Evolutionary conservation across 140 eudicot species (phyloP).

Genomic region (Erigeron philadelphicus): DNA sequence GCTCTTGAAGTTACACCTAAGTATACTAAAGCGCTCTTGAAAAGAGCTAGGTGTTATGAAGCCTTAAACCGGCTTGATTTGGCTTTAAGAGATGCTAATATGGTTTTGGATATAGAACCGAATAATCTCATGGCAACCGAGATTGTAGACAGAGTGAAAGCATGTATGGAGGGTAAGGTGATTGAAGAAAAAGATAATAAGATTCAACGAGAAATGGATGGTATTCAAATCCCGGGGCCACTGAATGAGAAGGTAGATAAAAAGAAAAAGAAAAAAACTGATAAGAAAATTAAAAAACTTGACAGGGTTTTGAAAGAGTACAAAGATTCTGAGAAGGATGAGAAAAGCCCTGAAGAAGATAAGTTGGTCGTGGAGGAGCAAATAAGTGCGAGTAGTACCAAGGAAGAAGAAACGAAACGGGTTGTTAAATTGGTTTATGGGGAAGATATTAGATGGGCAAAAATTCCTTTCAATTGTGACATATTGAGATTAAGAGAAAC

Average conservation of each 20-base stretch:
- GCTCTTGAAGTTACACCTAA: constrained; percentile 92
- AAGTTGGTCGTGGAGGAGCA: constrained; percentile 78
- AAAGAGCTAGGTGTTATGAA: constrained; percentile 88
- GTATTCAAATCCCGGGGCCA: constrained; percentile 33
- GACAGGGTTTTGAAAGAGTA: constrained; percentile 18
- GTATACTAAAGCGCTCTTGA: constrained; percentile 80
- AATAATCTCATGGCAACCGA: constrained; percentile 83
- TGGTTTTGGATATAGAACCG: constrained; percentile 60
- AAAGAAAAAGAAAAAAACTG: constrained; percentile 33
- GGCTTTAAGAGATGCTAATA: constrained; percentile 61
- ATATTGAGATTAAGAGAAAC: constrained; percentile 63
- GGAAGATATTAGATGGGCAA: constrained; percentile 93
- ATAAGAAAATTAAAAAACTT: constrained; percentile 26
- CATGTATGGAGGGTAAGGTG: constrained; percentile 37
- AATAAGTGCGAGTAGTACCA: constrained; percentile 21
- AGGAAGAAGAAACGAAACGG: constrained; percentile 46
- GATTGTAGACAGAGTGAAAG: constrained; percentile 59
- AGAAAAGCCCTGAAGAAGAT: constrained; percentile 40
- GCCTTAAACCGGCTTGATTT: constrained; percentile 64
- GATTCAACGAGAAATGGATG: constrained; percentile 22
- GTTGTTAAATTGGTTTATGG: constrained; percentile 71
- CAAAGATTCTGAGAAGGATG: constrained; percentile 28
- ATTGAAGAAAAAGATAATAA: constrained; percentile 1
- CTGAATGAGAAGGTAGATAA: constrained; percentile 27
- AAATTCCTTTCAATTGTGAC: constrained; percentile 59